Conservation (phyloP, 2,329 filamentous ascomycete species). For the Aspergillus terreus region DNA sequence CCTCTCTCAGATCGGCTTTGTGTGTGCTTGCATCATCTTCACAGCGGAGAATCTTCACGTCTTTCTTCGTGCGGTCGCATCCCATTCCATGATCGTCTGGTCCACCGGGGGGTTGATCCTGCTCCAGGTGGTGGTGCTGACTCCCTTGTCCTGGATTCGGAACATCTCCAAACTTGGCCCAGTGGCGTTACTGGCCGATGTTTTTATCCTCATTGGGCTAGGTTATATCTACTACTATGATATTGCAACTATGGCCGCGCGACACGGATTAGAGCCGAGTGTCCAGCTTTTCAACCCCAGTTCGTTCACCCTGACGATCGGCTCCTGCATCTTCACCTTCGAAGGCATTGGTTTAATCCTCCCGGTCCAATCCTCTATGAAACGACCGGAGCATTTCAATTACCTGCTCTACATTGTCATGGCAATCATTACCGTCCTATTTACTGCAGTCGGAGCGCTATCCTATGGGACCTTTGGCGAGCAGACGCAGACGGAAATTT, state of each 20-base stretch:
- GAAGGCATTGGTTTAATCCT: constrained; percentile 96
- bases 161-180: constrained; percentile 95
- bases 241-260: constrained; percentile 71
- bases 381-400: constrained; percentile 80
- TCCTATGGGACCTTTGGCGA: constrained; percentile 94
- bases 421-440: constrained; percentile 87
- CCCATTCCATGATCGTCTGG: constrained; percentile 46
- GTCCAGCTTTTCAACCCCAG: constrained; percentile 83
- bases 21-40: constrained; percentile 74
- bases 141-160: constrained; percentile 84
- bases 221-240: constrained; percentile 94
- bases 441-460: constrained; percentile 82
- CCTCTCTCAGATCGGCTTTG: constrained; percentile 72
- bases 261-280: constrained; percentile 69
- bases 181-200: constrained; percentile 83
- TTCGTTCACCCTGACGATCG: constrained; percentile 93
- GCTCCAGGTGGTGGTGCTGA: constrained; percentile 86
- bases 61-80: constrained; percentile 62
- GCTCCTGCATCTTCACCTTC: constrained; percentile 96
- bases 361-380: constrained; percentile 95
- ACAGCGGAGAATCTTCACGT: constrained; percentile 69
- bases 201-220: constrained; percentile 86
- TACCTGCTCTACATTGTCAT: constrained; percentile 81
- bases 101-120: constrained; percentile 60
- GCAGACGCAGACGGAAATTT: constrained; percentile 88